Base-by-base conservation (phyloP, 441 rosid genomes). In the Mallotus japonicus region DNA sequence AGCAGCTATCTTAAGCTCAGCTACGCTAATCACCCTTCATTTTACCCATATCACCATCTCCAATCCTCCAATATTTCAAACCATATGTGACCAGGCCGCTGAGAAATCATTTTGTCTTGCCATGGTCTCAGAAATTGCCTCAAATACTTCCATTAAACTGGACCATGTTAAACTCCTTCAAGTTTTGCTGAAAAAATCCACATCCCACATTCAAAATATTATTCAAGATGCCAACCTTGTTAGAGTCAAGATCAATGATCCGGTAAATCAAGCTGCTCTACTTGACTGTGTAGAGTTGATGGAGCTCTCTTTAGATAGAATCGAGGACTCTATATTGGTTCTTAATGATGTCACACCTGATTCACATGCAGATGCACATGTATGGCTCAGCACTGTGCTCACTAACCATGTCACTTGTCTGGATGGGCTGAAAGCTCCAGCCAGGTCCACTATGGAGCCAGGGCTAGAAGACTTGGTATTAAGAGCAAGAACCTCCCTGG, bases 371-470 rank as follows among this genome's bases (percentile, higher is more conserved):
- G 77, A 86, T 73, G 88, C 85, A 6, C 97, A 88, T 58, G 37
- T 86, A 50, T 91, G 95, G 97, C 76, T 91, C 32, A 89, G 97
- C 71, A 74, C 87, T 54, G 87, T 85, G 14, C 90, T 91, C 46
- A 88, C 97, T 6, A 91, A 87, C 81, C 89, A 87, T 51, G 77
- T 82, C 75, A 91, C 95, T 1, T 91, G 97, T 75, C 70, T 79
- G 20, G 95, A 91, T 22, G 84, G 88, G 47, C 78, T 87, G 0
- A 65, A 64, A 10, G 89, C 80, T 69, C 56, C 81, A 0, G 76
- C 85, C 37, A 22, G 59, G 22, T 61, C 40, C 32, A 50, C 60
- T 32, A 73, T 89, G 75, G 74, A 83, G 72, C 74, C 87, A n/a
- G 42, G 63, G 44, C 71, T 88, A 3, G 60, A 81, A 9, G 82